These are phyloP conservation scores for Cystofilobasidium ferigula DNA, from an alignment of 768 basidiomycete genomes.

Conservation along the genomic window DNA sequence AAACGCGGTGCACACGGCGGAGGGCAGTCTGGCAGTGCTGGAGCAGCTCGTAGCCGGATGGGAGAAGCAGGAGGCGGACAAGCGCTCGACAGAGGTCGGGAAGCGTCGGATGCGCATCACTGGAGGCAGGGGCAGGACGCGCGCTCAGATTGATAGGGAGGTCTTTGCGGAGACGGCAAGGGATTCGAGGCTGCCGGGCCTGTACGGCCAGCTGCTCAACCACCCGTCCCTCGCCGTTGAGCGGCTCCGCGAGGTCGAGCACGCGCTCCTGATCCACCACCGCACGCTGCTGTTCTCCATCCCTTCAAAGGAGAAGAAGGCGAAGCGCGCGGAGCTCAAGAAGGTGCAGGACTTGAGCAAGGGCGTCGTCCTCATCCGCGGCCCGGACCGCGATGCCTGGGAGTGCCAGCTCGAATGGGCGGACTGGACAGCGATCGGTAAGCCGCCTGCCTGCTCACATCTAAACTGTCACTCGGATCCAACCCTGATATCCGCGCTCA, in stretches of 20 bases:
- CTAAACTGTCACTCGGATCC: neutral
- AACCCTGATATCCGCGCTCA: neutral
- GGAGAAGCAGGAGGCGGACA: conserved; percentile 54
- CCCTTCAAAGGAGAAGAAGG: conserved; percentile 19
- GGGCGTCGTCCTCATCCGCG: conserved; percentile 62
- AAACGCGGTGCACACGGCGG: conserved; percentile 47
- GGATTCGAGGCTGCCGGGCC: conserved; percentile 46
- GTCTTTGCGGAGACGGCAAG: conserved; percentile 31
- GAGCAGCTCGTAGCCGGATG: conserved; percentile 58
- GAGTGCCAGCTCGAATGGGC: conserved; percentile 58
- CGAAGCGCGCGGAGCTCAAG: conserved; percentile 41
- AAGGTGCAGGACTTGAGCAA: conserved; percentile 62
- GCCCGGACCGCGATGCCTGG: conserved; percentile 79
- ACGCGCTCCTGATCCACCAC: conserved; percentile 58
- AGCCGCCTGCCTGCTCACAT: conserved; percentile 4
- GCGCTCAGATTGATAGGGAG: conserved; percentile 30
- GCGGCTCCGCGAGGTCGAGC: conserved; percentile 63
- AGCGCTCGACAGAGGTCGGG: conserved; percentile 56
- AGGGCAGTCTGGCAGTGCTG: conserved; percentile 59
- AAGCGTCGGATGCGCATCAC: conserved; percentile 68
- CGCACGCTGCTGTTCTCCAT: conserved; percentile 43
- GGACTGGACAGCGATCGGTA: conserved; percentile 58
- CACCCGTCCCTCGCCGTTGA: conserved; percentile 70
- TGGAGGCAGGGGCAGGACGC: conserved; percentile 34
- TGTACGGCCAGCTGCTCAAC: conserved; percentile 70